Conservation (phyloP, 106 monocot genomes). For the Allium sativum region DNA sequence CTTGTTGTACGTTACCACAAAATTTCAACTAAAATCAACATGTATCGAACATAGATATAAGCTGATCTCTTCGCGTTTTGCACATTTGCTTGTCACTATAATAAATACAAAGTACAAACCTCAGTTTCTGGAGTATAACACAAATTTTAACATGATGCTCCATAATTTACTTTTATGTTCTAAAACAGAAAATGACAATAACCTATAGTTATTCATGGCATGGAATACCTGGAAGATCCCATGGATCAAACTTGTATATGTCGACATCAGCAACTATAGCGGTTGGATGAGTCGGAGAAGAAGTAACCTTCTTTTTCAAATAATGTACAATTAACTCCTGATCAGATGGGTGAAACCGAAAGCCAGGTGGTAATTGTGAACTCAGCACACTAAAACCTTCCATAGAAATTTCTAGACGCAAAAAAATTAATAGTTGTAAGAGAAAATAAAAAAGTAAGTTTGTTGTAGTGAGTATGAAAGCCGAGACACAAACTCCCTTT, state of each 20-base stretch:
- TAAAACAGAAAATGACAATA: neutral
- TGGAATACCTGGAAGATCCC: constrained; percentile 26
- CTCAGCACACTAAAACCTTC: neutral
- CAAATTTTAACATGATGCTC: neutral
- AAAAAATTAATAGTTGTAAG: too few species aligned
- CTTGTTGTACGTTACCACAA: too few species aligned
- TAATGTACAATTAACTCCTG: constrained; percentile 26
- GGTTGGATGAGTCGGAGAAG: neutral
- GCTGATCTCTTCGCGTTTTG: too few species aligned
- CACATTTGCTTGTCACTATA: neutral
- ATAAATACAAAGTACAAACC: neutral
- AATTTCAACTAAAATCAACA: too few species aligned
- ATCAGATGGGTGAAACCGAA: constrained; percentile 28
- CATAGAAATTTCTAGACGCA: neutral
- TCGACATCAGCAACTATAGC: constrained; percentile 19
- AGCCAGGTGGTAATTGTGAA: constrained; percentile 14
- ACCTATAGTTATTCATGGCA: neutral
- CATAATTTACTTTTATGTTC: neutral
- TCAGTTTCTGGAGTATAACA: neutral
- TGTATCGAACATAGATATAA: too few species aligned
- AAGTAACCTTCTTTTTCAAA: constrained; percentile 17
- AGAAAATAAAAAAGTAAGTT: too few species aligned
- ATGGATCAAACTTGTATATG: constrained; percentile 29
- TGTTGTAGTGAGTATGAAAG: too few species aligned
- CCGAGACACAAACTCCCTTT: too few species aligned